phyloP scores from a whole-genome alignment of 2,329 filamentous ascomycete species.

The Cryphonectria radicalis region DNA sequence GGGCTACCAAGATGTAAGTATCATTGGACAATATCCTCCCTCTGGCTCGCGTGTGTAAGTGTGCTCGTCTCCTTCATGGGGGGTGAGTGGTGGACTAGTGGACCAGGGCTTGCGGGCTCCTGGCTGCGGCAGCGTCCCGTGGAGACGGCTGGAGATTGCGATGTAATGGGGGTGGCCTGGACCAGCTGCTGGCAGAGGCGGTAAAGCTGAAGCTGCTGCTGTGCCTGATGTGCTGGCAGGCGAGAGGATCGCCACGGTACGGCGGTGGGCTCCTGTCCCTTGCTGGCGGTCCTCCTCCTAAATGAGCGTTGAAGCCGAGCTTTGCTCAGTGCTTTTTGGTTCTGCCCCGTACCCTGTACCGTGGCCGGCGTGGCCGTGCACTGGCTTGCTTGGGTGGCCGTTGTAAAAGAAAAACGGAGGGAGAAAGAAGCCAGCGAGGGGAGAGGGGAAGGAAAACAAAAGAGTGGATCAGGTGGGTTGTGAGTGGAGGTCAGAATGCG shows the following conservation, averaged over 20 bases:
- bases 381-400: neutral
- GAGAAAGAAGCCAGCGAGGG: neutral
- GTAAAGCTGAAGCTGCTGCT: slow-evolving; percentile 14
- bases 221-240: neutral
- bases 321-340: neutral
- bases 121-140: neutral
- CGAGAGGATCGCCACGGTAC: neutral
- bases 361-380: slow-evolving; percentile 10
- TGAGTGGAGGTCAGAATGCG: slow-evolving; percentile 27
- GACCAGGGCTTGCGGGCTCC: slow-evolving; percentile 1
- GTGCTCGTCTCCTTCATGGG: slow-evolving; percentile 8
- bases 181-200: slow-evolving; percentile 17
- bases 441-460: slow-evolving; percentile 10
- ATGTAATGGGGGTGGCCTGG: slow-evolving; percentile 17
- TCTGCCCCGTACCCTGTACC: neutral
- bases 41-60: neutral
- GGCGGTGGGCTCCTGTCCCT: neutral
- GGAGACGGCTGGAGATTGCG: slow-evolving; percentile 19
- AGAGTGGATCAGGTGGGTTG: slow-evolving; percentile 22
- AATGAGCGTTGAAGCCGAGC: slow-evolving; percentile 11
- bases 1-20: slow-evolving; percentile 6
- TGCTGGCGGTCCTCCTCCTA: neutral
- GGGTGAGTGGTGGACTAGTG: neutral
- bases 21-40: slow-evolving; percentile 7
- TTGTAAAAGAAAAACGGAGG: neutral